These are phyloP conservation scores for Globisporangium perplexum DNA, from an alignment of 352 stramenopile genomes.

Conservation along the genomic window DNA sequence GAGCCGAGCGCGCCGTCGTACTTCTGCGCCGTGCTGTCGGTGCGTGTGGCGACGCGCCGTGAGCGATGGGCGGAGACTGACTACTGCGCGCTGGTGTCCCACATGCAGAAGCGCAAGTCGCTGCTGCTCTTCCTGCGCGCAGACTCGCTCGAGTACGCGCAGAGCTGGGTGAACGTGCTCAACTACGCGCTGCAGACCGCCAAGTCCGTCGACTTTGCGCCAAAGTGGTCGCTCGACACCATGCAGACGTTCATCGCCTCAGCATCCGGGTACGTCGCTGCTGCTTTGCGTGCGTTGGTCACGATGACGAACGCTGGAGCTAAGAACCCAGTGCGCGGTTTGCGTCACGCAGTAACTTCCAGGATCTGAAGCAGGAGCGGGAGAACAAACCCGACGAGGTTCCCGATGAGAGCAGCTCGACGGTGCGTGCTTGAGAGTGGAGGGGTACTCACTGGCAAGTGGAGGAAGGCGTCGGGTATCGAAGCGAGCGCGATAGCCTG, in stretches of 20 bases:
- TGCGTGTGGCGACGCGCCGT: constrained; percentile 9
- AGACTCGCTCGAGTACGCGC: constrained; percentile 64
- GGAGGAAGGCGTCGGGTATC: too few relatives aligned
- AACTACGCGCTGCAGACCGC: constrained; percentile 73
- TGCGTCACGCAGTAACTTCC: constrained; percentile 11
- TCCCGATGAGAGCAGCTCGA: not conserved
- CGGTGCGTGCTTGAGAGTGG: constrained; percentile 3
- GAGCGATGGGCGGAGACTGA: not conserved
- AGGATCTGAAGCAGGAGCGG: constrained; percentile 10
- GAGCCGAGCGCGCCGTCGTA: constrained; percentile 50
- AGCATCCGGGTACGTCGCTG: constrained; percentile 34
- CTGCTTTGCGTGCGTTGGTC: not conserved
- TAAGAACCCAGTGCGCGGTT: not conserved
- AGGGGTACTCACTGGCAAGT: too few relatives aligned
- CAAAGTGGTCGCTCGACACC: constrained; percentile 60
- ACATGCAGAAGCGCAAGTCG: constrained; percentile 61
- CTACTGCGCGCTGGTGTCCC: not conserved
- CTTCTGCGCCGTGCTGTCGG: constrained; percentile 76
- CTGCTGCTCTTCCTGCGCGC: constrained; percentile 76
- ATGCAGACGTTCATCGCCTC: constrained; percentile 69
- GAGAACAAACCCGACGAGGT: constrained; percentile 7
- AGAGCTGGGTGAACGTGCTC: constrained; percentile 70
- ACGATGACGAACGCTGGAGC: not conserved
- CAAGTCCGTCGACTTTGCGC: constrained; percentile 57
- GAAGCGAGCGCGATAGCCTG: too few relatives aligned